Base-by-base conservation (phyloP, 352 stramenopile species). In the Globisporangium middletonii region DNA sequence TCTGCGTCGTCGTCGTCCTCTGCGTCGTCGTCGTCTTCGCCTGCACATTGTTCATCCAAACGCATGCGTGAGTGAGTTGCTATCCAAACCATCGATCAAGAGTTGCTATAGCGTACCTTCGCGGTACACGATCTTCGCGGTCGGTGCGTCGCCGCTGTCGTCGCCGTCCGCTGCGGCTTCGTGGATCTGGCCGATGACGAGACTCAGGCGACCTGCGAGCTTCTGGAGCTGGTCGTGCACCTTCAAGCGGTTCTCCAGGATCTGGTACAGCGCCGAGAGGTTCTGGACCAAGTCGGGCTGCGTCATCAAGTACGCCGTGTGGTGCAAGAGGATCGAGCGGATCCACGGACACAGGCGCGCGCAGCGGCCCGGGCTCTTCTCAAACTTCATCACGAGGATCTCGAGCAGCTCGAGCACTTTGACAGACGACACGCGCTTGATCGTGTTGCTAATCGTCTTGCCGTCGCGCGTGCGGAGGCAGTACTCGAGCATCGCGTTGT, bases 401-500 rank as follows among this genome's bases (percentile, higher is more conserved):
- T 92, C 72, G 23, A 94, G 65, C 60, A 94, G 72, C 55, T 79
- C 64, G 26, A 94, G 72, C 48, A 94, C 79, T 59, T 88, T 86
- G 18, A 83, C 80, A 0, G 81, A 74, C 46, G 81, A 67, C 45
- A 94, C 80, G 38, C 83, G 82, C 62, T 83, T 77, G 58, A 92
- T 86, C 54, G 85, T 94, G 49, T 83, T 78, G 26, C 60, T 62
- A 35, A 94, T 82, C 30, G 89, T 76, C 66, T 94, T 94, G 38
- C 57, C 44, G 60, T 94, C 85, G 45, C 79, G 81, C 42, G 79
- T 86, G 48, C 83, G 77, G 53, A 94, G 61, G 60, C 79, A 89
- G 63, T 93, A 89, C 68, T 94, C 85, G 11, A 94, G 66, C 59
- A 93, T 83, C 38, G 83, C 83, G 48, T 93, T 93, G 79, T 94